Percentiles rank a stretch among this genome's conserved stretches.
Conservation (phyloP, 192 early-diverging fungal species). For the Kappamyces sp. region DNA sequence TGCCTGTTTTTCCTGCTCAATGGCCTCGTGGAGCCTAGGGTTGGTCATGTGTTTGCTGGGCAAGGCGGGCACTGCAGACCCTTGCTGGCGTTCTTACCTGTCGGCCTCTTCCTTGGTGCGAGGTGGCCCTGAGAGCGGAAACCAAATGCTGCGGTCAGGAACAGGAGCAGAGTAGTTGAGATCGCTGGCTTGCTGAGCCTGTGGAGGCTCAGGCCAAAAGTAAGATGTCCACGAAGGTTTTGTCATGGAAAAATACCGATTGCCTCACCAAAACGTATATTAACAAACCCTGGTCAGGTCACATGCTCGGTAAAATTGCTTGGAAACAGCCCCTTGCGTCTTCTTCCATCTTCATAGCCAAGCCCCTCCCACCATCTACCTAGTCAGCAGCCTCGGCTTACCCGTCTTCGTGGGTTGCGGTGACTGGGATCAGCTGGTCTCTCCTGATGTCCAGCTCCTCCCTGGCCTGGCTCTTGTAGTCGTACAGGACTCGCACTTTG, state of each 20-base stretch:
- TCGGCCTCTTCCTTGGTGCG: no score
- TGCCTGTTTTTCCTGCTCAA: no score
- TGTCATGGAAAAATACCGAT: neutral
- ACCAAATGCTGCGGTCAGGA: no score
- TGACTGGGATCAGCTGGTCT: constrained; percentile 45
- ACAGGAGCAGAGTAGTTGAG: no score
- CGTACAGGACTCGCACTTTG: constrained; percentile 44
- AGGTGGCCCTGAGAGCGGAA: no score
- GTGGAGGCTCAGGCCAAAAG: no score
- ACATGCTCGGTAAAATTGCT: constrained; percentile 41
- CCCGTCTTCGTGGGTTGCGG: constrained; percentile 53
- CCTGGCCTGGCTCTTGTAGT: constrained; percentile 42
- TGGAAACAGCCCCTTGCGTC: constrained; percentile 46
- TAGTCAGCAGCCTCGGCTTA: constrained; percentile 19
- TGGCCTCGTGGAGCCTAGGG: no score
- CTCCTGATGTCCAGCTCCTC: constrained; percentile 45
- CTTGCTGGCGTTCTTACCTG: no score
- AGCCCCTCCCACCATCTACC: constrained; percentile 49
- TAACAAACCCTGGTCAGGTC: neutral
- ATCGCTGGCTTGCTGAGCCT: no score
- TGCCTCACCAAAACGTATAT: neutral
- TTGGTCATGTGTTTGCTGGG: no score
- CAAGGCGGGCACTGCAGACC: no score
- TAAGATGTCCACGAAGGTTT: no score
- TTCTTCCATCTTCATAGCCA: constrained; percentile 27